phyloP scores from a whole-genome alignment of 257 asterid species.

The Nicotiana sylvestris region DNA sequence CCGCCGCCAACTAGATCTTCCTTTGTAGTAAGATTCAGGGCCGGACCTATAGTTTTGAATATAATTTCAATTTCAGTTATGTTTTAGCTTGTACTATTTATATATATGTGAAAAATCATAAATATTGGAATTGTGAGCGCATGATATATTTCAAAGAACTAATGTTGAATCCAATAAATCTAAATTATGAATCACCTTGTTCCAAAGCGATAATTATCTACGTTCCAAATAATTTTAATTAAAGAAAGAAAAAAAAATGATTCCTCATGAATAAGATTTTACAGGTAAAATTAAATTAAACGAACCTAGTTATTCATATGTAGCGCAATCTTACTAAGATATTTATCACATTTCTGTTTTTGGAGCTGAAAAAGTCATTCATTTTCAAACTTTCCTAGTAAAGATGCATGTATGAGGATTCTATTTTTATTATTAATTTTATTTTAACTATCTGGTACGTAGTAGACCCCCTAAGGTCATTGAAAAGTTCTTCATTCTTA shows the following conservation, averaged over 20 bases:
- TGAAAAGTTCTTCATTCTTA: too few relatives aligned
- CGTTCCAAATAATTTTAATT: neutral
- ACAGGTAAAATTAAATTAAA: neutral
- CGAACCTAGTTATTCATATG: too few relatives aligned
- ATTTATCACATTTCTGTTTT: neutral
- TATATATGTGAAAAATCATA: too few relatives aligned
- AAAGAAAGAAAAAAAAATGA: neutral
- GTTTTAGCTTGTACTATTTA: too few relatives aligned
- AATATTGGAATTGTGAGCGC: too few relatives aligned
- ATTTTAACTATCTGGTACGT: too few relatives aligned
- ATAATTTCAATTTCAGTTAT: neutral
- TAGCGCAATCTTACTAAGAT: neutral
- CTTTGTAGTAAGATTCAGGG: neutral
- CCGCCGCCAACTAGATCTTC: neutral
- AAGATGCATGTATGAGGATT: too few relatives aligned
- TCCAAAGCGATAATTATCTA: neutral
- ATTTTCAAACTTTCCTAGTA: neutral
- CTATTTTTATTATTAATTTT: too few relatives aligned
- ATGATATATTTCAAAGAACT: too few relatives aligned
- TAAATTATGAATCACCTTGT: neutral
- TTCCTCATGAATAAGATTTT: neutral
- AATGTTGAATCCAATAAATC: neutral
- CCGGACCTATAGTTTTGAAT: neutral
- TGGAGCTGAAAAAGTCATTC: neutral
- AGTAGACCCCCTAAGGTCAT: neutral